Percentiles rank a stretch among this genome's conserved stretches.
Evolutionary conservation across 148 eudicot genomes (phyloP).

Genomic region (Arctostaphylos glauca): DNA sequence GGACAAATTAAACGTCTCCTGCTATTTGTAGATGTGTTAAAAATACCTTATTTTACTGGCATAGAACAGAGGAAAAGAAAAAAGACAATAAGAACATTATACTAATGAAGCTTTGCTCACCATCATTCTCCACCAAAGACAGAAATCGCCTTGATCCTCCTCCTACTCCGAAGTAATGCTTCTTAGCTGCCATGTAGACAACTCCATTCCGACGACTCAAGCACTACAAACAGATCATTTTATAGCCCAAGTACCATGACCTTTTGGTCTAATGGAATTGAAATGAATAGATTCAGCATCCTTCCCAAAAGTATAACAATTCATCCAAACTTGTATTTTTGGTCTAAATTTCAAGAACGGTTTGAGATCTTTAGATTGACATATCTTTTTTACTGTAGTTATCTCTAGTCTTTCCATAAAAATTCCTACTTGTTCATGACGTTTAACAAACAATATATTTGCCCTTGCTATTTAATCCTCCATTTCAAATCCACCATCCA

Average conservation of each 20-base stretch:
- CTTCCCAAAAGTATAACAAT: neutral
- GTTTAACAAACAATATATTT: neutral
- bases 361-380: neutral
- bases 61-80: neutral
- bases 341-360: neutral
- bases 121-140: slow-evolving; percentile 80
- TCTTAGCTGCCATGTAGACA: slow-evolving; percentile 92
- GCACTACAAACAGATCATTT: slow-evolving; percentile 46
- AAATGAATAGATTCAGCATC: neutral
- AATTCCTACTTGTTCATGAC: neutral
- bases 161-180: slow-evolving; percentile 96
- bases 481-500: neutral
- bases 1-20: neutral
- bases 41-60: neutral
- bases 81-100: neutral
- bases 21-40: neutral
- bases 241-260: neutral
- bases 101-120: slow-evolving; percentile 36
- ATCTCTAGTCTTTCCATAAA: neutral
- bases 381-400: neutral
- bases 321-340: neutral
- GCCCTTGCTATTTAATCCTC: neutral
- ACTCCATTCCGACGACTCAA: slow-evolving; percentile 57
- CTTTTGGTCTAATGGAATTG: neutral
- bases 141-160: slow-evolving; percentile 90